These are phyloP conservation scores for Zarea fungicola DNA, from an alignment of 2,329 filamentous ascomycete genomes.

Conservation along the genomic window DNA sequence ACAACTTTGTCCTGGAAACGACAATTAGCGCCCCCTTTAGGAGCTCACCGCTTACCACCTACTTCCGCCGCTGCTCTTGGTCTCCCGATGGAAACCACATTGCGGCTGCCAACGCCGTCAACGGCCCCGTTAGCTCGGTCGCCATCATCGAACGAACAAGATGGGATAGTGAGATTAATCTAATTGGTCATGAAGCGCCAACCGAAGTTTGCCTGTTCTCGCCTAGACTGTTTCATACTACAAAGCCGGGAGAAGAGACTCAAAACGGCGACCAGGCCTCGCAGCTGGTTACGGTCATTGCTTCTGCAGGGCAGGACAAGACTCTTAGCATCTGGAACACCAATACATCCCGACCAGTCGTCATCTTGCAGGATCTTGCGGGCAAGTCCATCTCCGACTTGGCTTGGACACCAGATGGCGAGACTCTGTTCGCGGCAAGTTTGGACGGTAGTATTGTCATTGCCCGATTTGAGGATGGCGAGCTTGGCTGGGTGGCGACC, in stretches of 20 bases:
- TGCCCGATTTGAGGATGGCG: conserved; percentile 75
- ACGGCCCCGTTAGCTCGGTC: conserved; percentile 93
- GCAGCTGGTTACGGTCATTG: conserved; percentile 80
- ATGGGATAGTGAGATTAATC: conserved; percentile 95
- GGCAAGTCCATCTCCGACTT: conserved; percentile 92
- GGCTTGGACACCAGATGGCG: conserved; percentile 88
- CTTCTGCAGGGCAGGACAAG: conserved; percentile 94
- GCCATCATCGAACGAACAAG: conserved; percentile 87
- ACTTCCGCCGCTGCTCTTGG: conserved; percentile 95
- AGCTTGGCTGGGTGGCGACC: conserved; percentile 83
- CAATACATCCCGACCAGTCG: conserved; percentile 82
- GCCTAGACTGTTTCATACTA: conserved; percentile 76
- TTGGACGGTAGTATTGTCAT: conserved; percentile 85
- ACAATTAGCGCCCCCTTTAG: conserved; percentile 84
- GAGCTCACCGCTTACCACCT: conserved; percentile 90
- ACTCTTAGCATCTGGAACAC: conserved; percentile 97
- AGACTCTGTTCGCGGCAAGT: conserved; percentile 78
- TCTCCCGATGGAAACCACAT: conserved; percentile 97
- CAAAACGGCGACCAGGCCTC: conserved; percentile 38
- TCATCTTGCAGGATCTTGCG: conserved; percentile 83
- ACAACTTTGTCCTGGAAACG: conserved; percentile 93
- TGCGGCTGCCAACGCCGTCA: conserved; percentile 92
- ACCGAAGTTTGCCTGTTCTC: conserved; percentile 98
- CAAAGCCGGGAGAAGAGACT: conserved; percentile 54
- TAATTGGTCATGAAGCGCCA: conserved; percentile 94